A percentile compares a stretch with the other conserved stretches of the same genome.
phyloP scores from a whole-genome alignment of 192 early-diverging fungal genomes.

The Podila epicladia region DNA sequence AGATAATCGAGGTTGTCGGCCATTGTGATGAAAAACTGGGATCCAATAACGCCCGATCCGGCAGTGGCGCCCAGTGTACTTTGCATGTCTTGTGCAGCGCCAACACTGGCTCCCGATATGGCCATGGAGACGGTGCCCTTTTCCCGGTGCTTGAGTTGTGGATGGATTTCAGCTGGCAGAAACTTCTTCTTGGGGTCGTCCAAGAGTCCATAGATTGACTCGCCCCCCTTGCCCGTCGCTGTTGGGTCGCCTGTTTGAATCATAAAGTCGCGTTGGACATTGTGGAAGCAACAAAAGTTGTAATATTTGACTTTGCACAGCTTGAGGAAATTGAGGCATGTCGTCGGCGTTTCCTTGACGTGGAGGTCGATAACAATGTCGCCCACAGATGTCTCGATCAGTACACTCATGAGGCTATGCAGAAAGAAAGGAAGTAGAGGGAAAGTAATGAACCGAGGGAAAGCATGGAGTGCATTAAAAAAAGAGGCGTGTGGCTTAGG shows the following conservation, averaged over 20 bases:
- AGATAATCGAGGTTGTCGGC: slow-evolving; percentile 80
- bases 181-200: slow-evolving; percentile 58
- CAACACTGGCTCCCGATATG: slow-evolving; percentile 53
- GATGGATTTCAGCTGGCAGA: slow-evolving; percentile 83
- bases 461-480: no score
- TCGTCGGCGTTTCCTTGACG: slow-evolving; percentile 72
- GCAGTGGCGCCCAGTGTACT: slow-evolving; percentile 23
- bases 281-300: slow-evolving; percentile 85
- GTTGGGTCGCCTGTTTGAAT: slow-evolving; percentile 80
- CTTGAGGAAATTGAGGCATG: slow-evolving; percentile 85
- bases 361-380: slow-evolving; percentile 92
- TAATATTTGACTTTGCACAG: slow-evolving; percentile 91
- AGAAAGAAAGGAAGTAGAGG: neutral
- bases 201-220: slow-evolving; percentile 75
- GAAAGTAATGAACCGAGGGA: neutral
- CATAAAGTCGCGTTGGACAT: slow-evolving; percentile 84
- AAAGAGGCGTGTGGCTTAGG: no score
- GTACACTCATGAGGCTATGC: slow-evolving; percentile 58
- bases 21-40: slow-evolving; percentile 90
- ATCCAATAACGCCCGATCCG: slow-evolving; percentile 67
- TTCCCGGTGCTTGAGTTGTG: slow-evolving; percentile 80
- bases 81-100: slow-evolving; percentile 33
- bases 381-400: slow-evolving; percentile 90
- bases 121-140: slow-evolving; percentile 86
- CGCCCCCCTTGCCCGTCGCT: slow-evolving; percentile 75